Conservation (phyloP, 2,329 filamentous ascomycete genomes). For the Fusarium ramigenum region DNA sequence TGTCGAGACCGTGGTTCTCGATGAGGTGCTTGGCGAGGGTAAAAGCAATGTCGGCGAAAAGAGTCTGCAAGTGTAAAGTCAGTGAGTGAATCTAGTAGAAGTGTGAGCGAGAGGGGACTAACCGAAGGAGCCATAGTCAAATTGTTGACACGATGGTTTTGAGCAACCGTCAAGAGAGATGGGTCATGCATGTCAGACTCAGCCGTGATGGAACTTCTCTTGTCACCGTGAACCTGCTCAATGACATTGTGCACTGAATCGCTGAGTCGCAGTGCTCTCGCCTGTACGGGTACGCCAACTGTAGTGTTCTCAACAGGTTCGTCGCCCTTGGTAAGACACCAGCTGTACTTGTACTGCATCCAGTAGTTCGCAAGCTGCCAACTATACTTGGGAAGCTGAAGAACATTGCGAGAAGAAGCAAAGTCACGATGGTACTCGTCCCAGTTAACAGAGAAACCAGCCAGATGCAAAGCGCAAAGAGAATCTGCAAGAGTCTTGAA, state of each 20-base stretch:
- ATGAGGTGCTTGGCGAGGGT: background rate
- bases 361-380: slow-evolving; percentile 80
- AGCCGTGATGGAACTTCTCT: background rate
- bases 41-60: background rate
- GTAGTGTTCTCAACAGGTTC: background rate
- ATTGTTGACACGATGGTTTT: background rate
- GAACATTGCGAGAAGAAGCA: slow-evolving; percentile 53
- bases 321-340: slow-evolving; percentile 72
- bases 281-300: accelerated
- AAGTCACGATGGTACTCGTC: slow-evolving; percentile 73
- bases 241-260: background rate
- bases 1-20: background rate
- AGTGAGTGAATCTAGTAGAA: background rate
- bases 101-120: accelerated
- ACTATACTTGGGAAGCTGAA: slow-evolving; percentile 73
- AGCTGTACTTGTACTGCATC: slow-evolving; percentile 73
- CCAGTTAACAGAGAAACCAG: slow-evolving; percentile 70
- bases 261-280: background rate
- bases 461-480: slow-evolving; percentile 66
- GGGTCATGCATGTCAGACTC: background rate
- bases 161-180: background rate
- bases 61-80: background rate
- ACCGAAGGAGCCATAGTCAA: background rate
- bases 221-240: background rate
- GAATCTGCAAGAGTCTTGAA: slow-evolving; percentile 71